Evolutionary conservation across 805 yeast genomes (phyloP).

Genomic region (Kuraishia hungarica): DNA sequence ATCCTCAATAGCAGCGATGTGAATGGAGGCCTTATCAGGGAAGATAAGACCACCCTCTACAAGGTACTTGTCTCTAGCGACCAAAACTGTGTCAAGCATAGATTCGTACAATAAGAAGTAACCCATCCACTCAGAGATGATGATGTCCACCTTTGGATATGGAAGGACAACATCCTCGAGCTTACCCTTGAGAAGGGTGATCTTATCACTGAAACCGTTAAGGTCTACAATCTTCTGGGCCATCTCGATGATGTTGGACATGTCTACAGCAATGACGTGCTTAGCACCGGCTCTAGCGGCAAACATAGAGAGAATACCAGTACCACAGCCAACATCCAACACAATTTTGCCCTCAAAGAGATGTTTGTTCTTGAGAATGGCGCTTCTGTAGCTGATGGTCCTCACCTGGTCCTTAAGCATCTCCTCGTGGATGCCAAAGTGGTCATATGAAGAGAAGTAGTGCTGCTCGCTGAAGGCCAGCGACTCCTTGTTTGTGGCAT

Average conservation of each 20-base stretch:
- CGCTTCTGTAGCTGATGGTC: constrained; percentile 85
- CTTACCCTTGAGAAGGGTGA: constrained; percentile 85
- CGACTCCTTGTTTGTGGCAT: constrained; percentile 61
- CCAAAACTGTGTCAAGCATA: constrained; percentile 92
- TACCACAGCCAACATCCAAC: constrained; percentile 97
- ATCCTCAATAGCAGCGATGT: constrained; percentile 89
- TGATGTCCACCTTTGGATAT: constrained; percentile 83
- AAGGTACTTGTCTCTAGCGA: constrained; percentile 87
- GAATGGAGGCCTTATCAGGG: constrained; percentile 90
- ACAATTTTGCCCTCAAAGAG: constrained; percentile 90
- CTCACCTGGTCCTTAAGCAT: constrained; percentile 95
- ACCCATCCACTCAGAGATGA: constrained; percentile 99
- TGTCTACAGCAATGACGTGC: constrained; percentile 95
- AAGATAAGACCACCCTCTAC: constrained; percentile 81
- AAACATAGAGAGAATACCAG: constrained; percentile 96
- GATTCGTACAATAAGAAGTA: constrained; percentile 92
- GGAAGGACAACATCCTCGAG: constrained; percentile 89
- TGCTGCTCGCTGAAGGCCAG: constrained; percentile 79
- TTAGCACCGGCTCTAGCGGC: constrained; percentile 99
- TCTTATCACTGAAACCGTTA: constrained; percentile 80
- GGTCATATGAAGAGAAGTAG: constrained; percentile 92
- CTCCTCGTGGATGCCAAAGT: constrained; percentile 96
- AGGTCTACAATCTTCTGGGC: constrained; percentile 81
- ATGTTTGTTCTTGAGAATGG: constrained; percentile 83
- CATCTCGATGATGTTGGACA: constrained; percentile 93